Evolutionary conservation across 805 yeast genomes (phyloP).

Genomic region (Wickerhamiella slavikovae): DNA sequence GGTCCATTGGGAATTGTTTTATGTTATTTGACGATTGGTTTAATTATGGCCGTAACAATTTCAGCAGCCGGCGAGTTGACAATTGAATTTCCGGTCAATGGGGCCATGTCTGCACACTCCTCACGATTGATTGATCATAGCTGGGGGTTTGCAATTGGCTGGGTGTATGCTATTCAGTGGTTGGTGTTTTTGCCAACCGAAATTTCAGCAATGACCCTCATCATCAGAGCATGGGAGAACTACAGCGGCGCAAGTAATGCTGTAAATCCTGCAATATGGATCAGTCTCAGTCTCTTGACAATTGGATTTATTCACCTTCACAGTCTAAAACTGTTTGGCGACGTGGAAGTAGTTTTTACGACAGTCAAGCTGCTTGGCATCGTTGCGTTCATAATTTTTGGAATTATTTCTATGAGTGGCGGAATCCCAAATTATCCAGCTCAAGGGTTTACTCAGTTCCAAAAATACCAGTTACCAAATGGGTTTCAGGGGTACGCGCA

Average conservation of each 20-base stretch:
- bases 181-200: slow-evolving; percentile 46
- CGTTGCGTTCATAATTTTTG: slow-evolving; percentile 40
- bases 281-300: slow-evolving; percentile 30
- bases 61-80: slow-evolving; percentile 51
- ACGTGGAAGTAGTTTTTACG: slow-evolving; percentile 44
- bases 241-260: slow-evolving; percentile 14
- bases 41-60: slow-evolving; percentile 43
- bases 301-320: slow-evolving; percentile 29
- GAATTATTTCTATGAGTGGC: slow-evolving; percentile 25
- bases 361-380: slow-evolving; percentile 39
- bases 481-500: slow-evolving; percentile 53
- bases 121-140: slow-evolving; percentile 48
- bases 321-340: slow-evolving; percentile 43
- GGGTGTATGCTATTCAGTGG: slow-evolving; percentile 52
- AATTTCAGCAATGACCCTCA: slow-evolving; percentile 39
- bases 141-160: slow-evolving; percentile 50
- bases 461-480: slow-evolving; percentile 40
- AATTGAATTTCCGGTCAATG: slow-evolving; percentile 42
- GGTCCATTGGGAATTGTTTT: slow-evolving; percentile 46
- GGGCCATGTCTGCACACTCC: slow-evolving; percentile 42
- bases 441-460: slow-evolving; percentile 34
- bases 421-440: slow-evolving; percentile 35
- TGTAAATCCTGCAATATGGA: slow-evolving; percentile 37
- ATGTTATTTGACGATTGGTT: slow-evolving; percentile 38
- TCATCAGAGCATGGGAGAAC: slow-evolving; percentile 37